phyloP scores from a whole-genome alignment of 78 protist genomes.

The Anaeramoeba flamelloides region DNA sequence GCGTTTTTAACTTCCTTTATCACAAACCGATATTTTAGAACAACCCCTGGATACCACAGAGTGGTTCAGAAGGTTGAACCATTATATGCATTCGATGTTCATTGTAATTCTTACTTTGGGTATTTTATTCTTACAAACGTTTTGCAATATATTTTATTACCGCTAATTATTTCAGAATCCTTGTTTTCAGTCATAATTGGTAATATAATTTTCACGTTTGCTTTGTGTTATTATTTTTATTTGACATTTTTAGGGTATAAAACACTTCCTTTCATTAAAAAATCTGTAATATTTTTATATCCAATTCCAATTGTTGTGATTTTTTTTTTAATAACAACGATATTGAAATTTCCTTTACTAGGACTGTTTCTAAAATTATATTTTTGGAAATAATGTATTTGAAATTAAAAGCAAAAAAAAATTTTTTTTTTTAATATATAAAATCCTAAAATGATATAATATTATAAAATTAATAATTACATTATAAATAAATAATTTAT shows the following conservation, averaged over 20 bases:
- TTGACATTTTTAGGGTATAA: not conserved
- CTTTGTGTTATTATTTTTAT: not conserved
- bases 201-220: not conserved
- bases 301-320: not conserved
- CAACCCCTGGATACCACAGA: not conserved
- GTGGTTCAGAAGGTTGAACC: not conserved
- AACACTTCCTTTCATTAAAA: not conserved
- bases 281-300: not conserved
- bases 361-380: too few relatives aligned
- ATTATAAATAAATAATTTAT: too few relatives aligned
- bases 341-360: too few relatives aligned
- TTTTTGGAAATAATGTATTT: too few relatives aligned
- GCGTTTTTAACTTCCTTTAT: too few relatives aligned
- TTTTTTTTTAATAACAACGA: not conserved
- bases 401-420: too few relatives aligned
- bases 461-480: too few relatives aligned
- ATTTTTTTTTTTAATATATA: too few relatives aligned
- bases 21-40: not conserved
- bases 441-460: too few relatives aligned
- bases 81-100: not conserved
- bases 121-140: not conserved
- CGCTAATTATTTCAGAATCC: not conserved
- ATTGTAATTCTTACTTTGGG: not conserved
- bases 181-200: not conserved
- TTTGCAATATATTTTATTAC: not conserved